Evolutionary conservation across 805 yeast genomes (phyloP), one percentile per base, ranked within the genome.

Genomic region (Sporopachydermia lactativora): DNA sequence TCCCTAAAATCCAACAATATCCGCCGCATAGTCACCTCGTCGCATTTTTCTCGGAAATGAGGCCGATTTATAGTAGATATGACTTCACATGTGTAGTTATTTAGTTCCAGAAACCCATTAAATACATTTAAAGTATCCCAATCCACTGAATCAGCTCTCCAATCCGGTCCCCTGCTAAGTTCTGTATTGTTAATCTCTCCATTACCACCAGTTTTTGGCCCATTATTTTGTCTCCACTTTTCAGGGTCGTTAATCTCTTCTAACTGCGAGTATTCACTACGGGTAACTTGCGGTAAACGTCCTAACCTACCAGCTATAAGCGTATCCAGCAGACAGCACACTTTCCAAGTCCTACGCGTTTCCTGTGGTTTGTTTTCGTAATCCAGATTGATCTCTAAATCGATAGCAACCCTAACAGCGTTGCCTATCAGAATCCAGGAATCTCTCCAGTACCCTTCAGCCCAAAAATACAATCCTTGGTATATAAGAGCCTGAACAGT

Each of bases 391-490:
- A 24, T 24, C 8, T n/a, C 31, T n/a, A 24, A 24, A 24, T 24
- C 31, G n/a, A 24, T 24, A 24, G 31, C 31, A 8, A 24, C 31
- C n/a, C 31, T 24, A 8, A 24, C 8, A 24, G 31, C 31, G n/a
- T 24, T 24, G 31, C 31, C 31, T 8, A 24, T 24, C 8, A 24
- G 31, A n/a, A 24, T 24, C 31, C 31, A 24, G n/a, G 31, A 24
- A 24, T 24, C 31, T 24, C 31, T 24, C 31, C 31, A 24, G 31
- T 24, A 24, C 8, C 31, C 31, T 24, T 24, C 31, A 8, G 31
- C 31, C 31, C 31, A 24, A n/a, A 24, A 24, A 24, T 24, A 24
- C 31, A 24, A 24, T n/a, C 31, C 31, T 24, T 24, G 31, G 31
- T 24, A 24, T 24, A 24, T 8, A 24, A 24, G 31, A 24, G 31